These are phyloP conservation scores for Aureobasidium sp. DNA, from an alignment of 2,329 filamentous ascomycete species.

Conservation along the genomic window DNA sequence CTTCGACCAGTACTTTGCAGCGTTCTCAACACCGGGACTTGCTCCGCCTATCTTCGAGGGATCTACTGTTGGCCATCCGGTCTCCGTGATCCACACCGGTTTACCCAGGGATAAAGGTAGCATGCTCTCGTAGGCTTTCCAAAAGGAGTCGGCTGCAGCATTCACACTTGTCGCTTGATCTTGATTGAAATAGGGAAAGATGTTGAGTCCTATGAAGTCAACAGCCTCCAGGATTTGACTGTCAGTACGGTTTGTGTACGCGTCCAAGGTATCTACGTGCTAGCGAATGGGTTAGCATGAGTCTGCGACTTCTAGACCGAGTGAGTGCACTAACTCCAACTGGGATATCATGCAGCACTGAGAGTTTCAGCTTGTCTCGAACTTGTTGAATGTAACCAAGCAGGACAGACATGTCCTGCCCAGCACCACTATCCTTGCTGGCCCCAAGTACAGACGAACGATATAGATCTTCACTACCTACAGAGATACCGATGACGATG, in stretches of 20 bases:
- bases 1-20: background rate
- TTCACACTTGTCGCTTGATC: background rate
- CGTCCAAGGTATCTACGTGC: background rate
- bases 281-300: background rate
- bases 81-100: background rate
- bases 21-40: background rate
- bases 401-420: background rate
- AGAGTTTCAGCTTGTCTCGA: background rate
- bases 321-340: background rate
- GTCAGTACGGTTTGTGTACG: background rate
- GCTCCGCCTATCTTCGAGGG: too few species aligned
- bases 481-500: conserved; percentile 72
- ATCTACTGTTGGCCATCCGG: too few species aligned
- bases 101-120: background rate
- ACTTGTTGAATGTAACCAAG: background rate
- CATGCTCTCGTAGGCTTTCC: background rate
- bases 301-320: too few species aligned
- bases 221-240: background rate
- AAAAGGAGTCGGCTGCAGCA: background rate
- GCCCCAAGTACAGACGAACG: conserved; percentile 1
- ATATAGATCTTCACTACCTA: conserved; percentile 74
- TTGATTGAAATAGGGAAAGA: background rate
- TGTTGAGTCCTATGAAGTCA: background rate
- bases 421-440: background rate
- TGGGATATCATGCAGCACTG: background rate